Conservation (phyloP, 148 eudicot species). For the Limonium bicolor region DNA sequence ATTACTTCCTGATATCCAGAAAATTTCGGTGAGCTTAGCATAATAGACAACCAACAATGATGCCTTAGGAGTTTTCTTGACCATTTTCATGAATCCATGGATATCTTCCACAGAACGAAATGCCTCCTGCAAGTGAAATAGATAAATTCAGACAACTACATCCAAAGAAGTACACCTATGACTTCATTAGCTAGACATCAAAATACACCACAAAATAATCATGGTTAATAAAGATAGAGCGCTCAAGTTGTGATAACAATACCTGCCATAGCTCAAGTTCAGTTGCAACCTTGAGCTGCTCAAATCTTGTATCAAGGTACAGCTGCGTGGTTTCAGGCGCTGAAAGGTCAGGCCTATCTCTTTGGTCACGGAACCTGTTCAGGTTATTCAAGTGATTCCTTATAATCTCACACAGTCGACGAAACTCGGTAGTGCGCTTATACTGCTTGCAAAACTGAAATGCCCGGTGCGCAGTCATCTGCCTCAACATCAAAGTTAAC, state of each 20-base stretch:
- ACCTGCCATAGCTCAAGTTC: constrained; percentile 99
- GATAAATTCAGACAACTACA: not conserved
- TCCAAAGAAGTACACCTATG: too few relatives aligned
- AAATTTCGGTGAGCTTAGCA: constrained; percentile 72
- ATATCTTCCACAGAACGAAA: constrained; percentile 86
- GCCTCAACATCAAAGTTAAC: too few relatives aligned
- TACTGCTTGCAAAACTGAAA: constrained; percentile 98
- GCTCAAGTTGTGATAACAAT: constrained; percentile 1
- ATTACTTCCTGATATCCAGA: constrained; percentile 70
- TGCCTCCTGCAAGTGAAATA: constrained; percentile 45
- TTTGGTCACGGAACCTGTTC: constrained; percentile 83
- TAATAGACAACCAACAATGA: constrained; percentile 76
- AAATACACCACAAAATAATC: too few relatives aligned
- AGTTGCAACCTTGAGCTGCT: constrained; percentile 87
- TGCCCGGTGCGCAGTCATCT: constrained; percentile 98
- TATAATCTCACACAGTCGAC: constrained; percentile 87
- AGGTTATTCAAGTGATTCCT: constrained; percentile 80
- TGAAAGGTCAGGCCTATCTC: constrained; percentile 83
- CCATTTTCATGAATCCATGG: constrained; percentile 70
- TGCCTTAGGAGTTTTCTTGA: constrained; percentile 73
- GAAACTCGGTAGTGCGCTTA: constrained; percentile 90
- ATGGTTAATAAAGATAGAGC: too few relatives aligned
- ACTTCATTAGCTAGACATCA: too few relatives aligned
- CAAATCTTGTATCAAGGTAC: constrained; percentile 92
- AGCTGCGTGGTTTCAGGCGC: constrained; percentile 86